Evolutionary conservation across 176 grass and related monocot genomes (phyloP), one percentile per base, ranked within the genome.

Genomic region (Carex scoparia): DNA sequence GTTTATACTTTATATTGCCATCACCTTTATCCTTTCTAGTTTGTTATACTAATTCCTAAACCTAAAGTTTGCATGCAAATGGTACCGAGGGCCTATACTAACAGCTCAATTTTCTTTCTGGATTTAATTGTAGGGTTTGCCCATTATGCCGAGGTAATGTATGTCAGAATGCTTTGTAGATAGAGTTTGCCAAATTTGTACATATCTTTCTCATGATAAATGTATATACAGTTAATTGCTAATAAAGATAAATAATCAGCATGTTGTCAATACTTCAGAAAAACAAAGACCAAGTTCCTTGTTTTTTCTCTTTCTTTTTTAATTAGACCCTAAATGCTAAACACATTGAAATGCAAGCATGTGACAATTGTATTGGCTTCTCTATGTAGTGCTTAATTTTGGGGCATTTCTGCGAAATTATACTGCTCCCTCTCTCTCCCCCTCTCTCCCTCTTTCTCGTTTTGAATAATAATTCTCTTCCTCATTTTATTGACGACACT

Each of bases 91-190:
- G 27, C 67, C 46, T 83, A 7, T 54, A 69, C 30, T 84, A 35
- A 84, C 61, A 71, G 14, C 18, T 54, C 23, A 83, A 83, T 84
- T 73, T 75, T 75, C 11, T 76, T 85, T 77, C 58, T 31, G 44
- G 32, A n/a, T 76, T 70, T 69, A 14, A 78, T 79, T 86, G 49
- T 86, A 98, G 95, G 81, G 89, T 98, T 30, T 98, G 95, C 79
- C 92, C 92, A 37, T 66, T 98, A 82, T 98, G 95, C 74, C 90
- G 95, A 14, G 84, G 92, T 13, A 91, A 94, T 23, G 89, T 98
- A 62, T 90, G 90, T 27, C 87, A 94, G 85, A 86, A 81, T 79
- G 81, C 85, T 18, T 53, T 89, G 0, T 88, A 74, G 84, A 89
- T 9, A 49, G 81, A 67, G 30, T 83, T 79, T 64, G 64, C 85